A percentile compares a stretch with the other conserved stretches of the same genome.
Evolutionary conservation across 768 basidiomycete species (phyloP).

Genomic region (Boletellus ananas): DNA sequence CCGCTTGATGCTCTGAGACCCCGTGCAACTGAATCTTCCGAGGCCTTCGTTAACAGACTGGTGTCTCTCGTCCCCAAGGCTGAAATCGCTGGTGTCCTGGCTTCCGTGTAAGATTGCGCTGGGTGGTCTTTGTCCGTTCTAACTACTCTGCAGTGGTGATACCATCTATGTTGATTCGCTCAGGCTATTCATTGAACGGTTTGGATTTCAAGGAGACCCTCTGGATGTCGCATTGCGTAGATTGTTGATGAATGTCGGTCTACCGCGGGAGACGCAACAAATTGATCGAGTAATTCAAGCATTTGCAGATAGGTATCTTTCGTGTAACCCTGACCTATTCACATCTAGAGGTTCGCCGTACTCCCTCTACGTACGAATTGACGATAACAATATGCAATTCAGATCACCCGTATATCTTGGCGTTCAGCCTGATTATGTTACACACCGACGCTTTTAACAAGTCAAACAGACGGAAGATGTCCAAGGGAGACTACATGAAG

Average conservation of each 20-base stretch:
- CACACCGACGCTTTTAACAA: conserved; percentile 99
- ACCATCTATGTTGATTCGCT: conserved; percentile 67
- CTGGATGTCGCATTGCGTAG: conserved; percentile 89
- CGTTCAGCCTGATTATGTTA: conserved; percentile 97
- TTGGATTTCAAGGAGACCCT: conserved; percentile 76
- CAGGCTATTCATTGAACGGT: conserved; percentile 65
- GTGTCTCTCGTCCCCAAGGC: conserved; percentile 62
- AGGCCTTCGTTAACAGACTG: conserved; percentile 65
- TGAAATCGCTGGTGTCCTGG: conserved; percentile 77
- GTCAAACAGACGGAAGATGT: conserved; percentile 97
- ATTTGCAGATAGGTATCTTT: conserved; percentile 80
- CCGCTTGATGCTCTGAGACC: conserved; percentile 50
- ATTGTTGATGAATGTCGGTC: conserved; percentile 84
- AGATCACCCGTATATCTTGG: conserved; percentile 95
- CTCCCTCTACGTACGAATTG: not conserved
- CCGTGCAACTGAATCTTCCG: conserved; percentile 61
- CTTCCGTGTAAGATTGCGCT: conserved; percentile 60
- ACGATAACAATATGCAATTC: conserved; percentile 2
- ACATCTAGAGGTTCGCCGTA: conserved; percentile 58
- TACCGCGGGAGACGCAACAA: conserved; percentile 96
- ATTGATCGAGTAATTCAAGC: conserved; percentile 97
- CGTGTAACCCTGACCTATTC: conserved; percentile 82
- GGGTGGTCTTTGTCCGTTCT: conserved; percentile 3
- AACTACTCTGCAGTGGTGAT: conserved; percentile 52
- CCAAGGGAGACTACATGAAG: conserved; percentile 88